Evolutionary conservation across 768 basidiomycete genomes (phyloP).

Genomic region (Xerocomellus chrysenteron): DNA sequence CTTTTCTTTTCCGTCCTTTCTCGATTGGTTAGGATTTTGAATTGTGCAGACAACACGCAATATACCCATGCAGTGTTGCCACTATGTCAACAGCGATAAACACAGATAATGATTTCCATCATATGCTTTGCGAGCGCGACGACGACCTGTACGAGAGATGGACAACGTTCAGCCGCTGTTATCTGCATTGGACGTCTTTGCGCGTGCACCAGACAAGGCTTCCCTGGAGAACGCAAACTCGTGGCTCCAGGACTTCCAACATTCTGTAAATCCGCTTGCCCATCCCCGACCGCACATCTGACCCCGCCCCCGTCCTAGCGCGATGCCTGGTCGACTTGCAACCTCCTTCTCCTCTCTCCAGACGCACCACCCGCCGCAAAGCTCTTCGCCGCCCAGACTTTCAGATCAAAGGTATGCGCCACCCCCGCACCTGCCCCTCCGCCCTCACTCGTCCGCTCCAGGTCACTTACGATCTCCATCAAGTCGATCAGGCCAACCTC

Average conservation of each 20-base stretch:
- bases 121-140: not conserved
- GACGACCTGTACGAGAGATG: slow-evolving; percentile 40
- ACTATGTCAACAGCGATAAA: slow-evolving; percentile 34
- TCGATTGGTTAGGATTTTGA: slow-evolving; percentile 16
- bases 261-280: slow-evolving; percentile 90
- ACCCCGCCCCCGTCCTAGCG: slow-evolving; percentile 73
- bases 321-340: slow-evolving; percentile 96
- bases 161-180: slow-evolving; percentile 69
- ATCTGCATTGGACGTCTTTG: slow-evolving; percentile 78
- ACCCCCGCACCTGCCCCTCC: slow-evolving; percentile 4
- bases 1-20: not conserved
- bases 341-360: slow-evolving; percentile 79
- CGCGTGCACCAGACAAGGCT: slow-evolving; percentile 75
- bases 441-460: slow-evolving; percentile 42
- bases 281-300: slow-evolving; percentile 66
- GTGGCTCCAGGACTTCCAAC: slow-evolving; percentile 98
- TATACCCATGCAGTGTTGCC: slow-evolving; percentile 37
- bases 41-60: slow-evolving; percentile 19
- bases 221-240: slow-evolving; percentile 86
- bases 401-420: slow-evolving; percentile 81
- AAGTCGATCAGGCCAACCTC: slow-evolving; percentile 74
- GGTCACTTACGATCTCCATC: slow-evolving; percentile 94
- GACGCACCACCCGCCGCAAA: slow-evolving; percentile 79
- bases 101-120: slow-evolving; percentile 23
- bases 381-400: slow-evolving; percentile 95